Evolutionary conservation across 805 yeast species (phyloP).

Genomic region (Candida sphagnicola): DNA sequence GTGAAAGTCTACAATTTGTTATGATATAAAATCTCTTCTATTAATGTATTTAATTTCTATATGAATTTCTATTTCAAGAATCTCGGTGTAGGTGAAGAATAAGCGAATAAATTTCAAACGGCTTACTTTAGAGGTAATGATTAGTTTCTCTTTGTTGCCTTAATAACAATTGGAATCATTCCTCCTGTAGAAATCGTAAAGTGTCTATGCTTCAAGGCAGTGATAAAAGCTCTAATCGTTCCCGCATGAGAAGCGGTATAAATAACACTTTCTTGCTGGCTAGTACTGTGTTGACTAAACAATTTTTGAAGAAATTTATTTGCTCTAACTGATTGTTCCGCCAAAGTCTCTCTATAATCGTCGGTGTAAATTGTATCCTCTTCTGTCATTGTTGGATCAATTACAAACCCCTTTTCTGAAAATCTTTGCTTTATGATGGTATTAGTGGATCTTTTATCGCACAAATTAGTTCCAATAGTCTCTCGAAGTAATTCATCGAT

Average conservation of each 20-base stretch:
- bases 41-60: too few species aligned
- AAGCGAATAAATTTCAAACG: neutral
- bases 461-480: slow-evolving; percentile 55
- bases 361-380: slow-evolving; percentile 45
- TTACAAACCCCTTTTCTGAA: slow-evolving; percentile 29
- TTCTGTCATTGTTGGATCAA: slow-evolving; percentile 44
- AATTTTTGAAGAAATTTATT: slow-evolving; percentile 38
- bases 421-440: slow-evolving; percentile 35
- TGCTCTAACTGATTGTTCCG: slow-evolving; percentile 48
- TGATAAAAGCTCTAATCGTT: slow-evolving; percentile 41
- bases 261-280: slow-evolving; percentile 15
- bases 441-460: slow-evolving; percentile 53
- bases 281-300: slow-evolving; percentile 15
- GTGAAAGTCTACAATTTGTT: too few species aligned
- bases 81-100: too few species aligned
- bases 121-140: neutral
- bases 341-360: slow-evolving; percentile 41
- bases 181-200: slow-evolving; percentile 63
- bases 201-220: slow-evolving; percentile 49
- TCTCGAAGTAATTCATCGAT: slow-evolving; percentile 50
- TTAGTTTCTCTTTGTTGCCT: slow-evolving; percentile 24
- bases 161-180: slow-evolving; percentile 56
- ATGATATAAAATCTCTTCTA: too few species aligned
- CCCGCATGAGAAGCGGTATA: slow-evolving; percentile 55
- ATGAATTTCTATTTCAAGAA: neutral